Percentiles rank a stretch among this genome's conserved stretches.
Evolutionary conservation across 169 alveolate species (phyloP).

Genomic region (Eimeria necatrix): DNA sequence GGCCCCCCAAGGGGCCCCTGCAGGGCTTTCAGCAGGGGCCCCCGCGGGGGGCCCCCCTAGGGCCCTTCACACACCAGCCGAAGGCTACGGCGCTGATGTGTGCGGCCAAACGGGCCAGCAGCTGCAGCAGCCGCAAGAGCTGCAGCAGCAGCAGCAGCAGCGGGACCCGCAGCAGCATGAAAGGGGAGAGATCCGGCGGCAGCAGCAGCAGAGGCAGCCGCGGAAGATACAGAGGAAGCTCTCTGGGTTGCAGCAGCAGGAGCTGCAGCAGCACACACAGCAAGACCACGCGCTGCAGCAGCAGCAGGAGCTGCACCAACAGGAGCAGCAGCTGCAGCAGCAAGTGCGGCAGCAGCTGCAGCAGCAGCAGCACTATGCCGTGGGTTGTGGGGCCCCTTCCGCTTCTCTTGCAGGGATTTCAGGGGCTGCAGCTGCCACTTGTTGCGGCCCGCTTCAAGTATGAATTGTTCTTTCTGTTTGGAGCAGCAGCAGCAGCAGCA

Average conservation of each 20-base stretch:
- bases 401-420: no score
- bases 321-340: background rate
- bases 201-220: no score
- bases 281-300: no score
- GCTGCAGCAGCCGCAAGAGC: slow-evolving; percentile 10
- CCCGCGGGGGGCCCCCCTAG: background rate
- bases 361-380: slow-evolving; percentile 22
- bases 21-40: background rate
- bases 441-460: no score
- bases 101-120: background rate
- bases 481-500: slow-evolving; percentile 40
- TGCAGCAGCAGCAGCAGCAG: slow-evolving; percentile 37
- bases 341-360: background rate
- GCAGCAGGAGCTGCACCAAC: background rate
- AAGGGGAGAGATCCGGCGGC: background rate
- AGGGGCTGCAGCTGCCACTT: no score
- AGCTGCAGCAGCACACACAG: background rate
- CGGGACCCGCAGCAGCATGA: slow-evolving; percentile 1
- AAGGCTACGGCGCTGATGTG: background rate
- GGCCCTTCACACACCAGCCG: background rate
- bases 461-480: no score
- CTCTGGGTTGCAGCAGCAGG: background rate
- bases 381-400: no score
- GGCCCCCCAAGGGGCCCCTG: background rate
- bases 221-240: background rate